Base-by-base conservation (phyloP, 768 basidiomycete genomes). In the Leccinum sublutescens region DNA sequence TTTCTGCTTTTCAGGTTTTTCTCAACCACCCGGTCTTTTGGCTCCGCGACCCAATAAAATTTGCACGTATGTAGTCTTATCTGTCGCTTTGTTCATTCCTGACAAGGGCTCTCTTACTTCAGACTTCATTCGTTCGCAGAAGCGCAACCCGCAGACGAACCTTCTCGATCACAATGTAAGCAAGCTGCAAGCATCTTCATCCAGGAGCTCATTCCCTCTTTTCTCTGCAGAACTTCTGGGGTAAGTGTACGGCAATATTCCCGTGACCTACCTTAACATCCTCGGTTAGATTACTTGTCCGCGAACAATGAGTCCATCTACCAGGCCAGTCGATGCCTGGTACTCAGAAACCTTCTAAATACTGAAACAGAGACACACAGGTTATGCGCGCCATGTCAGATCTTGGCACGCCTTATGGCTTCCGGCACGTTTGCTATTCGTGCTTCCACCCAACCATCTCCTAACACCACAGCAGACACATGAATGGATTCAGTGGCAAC, bases 401-500 rank as follows among this genome's bases (percentile, higher is more conserved):
- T 66, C 78, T 82, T 59, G 77, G 81, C n/a, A 83, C 84, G 55
- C 83, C 83, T 62, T 79, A 73, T 76, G 82, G 71, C 68, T 74
- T 73, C 58, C 54, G 56, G 56, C 76, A 65, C 71, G 70, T 67
- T 59, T 19, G n/a, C 23, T 25, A 12, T 43, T 62, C 52, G 19
- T 36, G 7, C 7, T 25, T 11, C 21, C 5, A 10, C 19, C 2
- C 14, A 27, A 36, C 14, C 5, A 5, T 45, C 21, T 45, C n/a
- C 36, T 57, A 36, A 58, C 5, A 5, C 23, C 12, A 21, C 25
- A 19, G 29, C 21, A 72, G 78, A 52, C 74, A 77, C 67, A 77
- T 80, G 80, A 74, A 83, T 67, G 82, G 78, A 2, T 83, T 77
- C 71, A 76, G 77, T 27, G 78, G 83, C 15, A 81, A 84, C 71